Base-by-base conservation (phyloP, 176 grass and related monocot genomes). In the Stipa capillata region DNA sequence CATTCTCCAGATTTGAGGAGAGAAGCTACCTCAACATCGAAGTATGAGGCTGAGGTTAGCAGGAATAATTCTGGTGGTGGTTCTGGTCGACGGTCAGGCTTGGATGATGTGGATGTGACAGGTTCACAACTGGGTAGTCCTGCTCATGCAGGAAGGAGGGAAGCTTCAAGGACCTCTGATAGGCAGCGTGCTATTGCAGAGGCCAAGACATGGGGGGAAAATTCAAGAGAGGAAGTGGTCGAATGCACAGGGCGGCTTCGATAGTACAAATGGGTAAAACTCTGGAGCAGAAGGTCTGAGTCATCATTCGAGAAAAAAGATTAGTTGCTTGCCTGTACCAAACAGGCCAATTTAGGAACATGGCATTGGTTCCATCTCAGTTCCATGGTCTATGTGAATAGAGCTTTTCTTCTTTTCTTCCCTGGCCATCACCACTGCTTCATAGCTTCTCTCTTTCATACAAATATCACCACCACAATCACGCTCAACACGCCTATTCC, bases 171-270 rank as follows among this genome's bases (percentile, higher is more conserved):
- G 44, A 87, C 78, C 41, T 12, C 75, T 25, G 84, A 88, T 50
- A 87, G 94, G 48, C 91, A 94, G 82, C 85, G 48, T 65, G 85
- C 91, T 42, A 44, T 97, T 84, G 91, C 91, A 78, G 87, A 92
- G 75, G 89, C 94, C 47, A 85, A 85, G 77, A 82, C 79, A 72
- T 84, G 66, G 87, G 94, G 89, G 47, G 86, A 97, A 78, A 97
- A 86, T 82, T 94, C 86, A 76, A 84, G 91, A 71, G 70, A 86
- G 73, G 66, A 87, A 82, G 47, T 86, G 81, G 44, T 72, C 78
- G 28, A 78, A 80, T 45, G 60, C 64, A 42, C 68, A 16, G 2
- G 84, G 65, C 8, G 83, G 74, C 82, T 77, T 90, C 36, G 65
- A 88, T 68, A 75, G 72, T 77, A 82, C 78, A 85, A 73, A 85